phyloP scores from a whole-genome alignment of 2,329 filamentous ascomycete species.

The Chaetomium globosum region DNA sequence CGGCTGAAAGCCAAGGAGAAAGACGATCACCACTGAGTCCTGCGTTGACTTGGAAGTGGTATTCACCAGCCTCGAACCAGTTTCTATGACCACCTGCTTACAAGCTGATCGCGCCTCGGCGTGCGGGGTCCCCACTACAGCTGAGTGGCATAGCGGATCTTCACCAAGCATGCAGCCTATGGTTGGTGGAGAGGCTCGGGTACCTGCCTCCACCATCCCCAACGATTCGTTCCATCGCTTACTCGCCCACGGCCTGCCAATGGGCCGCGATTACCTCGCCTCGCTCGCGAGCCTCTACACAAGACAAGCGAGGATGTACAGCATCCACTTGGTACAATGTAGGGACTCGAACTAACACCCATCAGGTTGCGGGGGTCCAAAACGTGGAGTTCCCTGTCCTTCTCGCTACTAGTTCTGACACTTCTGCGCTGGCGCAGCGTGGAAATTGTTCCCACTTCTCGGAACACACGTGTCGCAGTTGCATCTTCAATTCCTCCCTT shows the following conservation, averaged over 20 bases:
- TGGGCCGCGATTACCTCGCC: neutral
- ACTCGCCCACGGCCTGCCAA: neutral
- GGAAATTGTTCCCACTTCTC: too few species aligned
- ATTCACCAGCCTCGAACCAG: neutral
- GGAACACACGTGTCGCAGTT: neutral
- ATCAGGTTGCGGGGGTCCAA: too few species aligned
- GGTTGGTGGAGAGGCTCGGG: neutral
- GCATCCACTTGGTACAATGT: too few species aligned
- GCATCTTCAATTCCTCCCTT: neutral
- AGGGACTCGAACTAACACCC: too few species aligned
- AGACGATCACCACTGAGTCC: neutral
- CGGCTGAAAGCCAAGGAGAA: slow-evolving; percentile 7
- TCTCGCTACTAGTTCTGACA: too few species aligned
- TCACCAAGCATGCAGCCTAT: neutral
- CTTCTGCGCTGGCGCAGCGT: too few species aligned
- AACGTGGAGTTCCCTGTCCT: too few species aligned
- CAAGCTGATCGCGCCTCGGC: neutral
- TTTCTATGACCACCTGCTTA: neutral
- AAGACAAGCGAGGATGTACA: too few species aligned
- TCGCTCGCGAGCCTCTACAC: too few species aligned
- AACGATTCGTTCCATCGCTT: neutral
- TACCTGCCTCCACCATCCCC: neutral
- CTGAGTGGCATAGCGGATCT: neutral
- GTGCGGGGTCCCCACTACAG: neutral
- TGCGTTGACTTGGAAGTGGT: neutral